Evolutionary conservation across 768 basidiomycete species (phyloP).

Genomic region (Kwoniella pini): DNA sequence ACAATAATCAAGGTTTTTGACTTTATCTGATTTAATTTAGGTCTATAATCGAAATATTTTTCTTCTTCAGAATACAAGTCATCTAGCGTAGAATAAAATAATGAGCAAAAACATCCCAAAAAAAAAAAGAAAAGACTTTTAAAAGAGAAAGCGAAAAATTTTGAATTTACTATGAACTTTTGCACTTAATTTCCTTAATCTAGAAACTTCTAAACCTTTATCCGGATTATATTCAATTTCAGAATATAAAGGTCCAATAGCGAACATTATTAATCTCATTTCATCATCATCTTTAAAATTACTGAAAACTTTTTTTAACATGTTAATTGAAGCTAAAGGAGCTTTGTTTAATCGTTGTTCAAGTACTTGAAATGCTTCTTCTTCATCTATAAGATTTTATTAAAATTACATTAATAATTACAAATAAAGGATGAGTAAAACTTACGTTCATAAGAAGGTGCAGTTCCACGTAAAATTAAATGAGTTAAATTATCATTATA

Average conservation of each 20-base stretch:
- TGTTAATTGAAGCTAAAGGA: slow-evolving; percentile 24
- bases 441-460: slow-evolving; percentile 33
- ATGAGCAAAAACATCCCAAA: too few relatives aligned
- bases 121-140: too few relatives aligned
- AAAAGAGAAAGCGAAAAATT: not conserved
- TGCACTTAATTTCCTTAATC: slow-evolving; percentile 21
- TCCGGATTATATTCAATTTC: slow-evolving; percentile 26
- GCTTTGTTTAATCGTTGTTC: slow-evolving; percentile 16
- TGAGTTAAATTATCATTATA: slow-evolving; percentile 16
- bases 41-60: slow-evolving; percentile 31
- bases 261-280: slow-evolving; percentile 31
- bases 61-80: slow-evolving; percentile 27
- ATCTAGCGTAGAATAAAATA: slow-evolving; percentile 2
- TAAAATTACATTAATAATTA: not conserved
- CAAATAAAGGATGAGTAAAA: not conserved
- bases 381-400: slow-evolving; percentile 21
- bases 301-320: slow-evolving; percentile 28
- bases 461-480: slow-evolving; percentile 26
- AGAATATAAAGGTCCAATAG: slow-evolving; percentile 27
- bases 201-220: slow-evolving; percentile 17
- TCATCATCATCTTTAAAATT: slow-evolving; percentile 28
- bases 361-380: slow-evolving; percentile 25
- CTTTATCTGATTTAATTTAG: slow-evolving; percentile 18
- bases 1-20: slow-evolving; percentile 29
- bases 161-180: slow-evolving; percentile 28